phyloP scores from a whole-genome alignment of 2,329 filamentous ascomycete genomes.

The Exophiala sp. region DNA sequence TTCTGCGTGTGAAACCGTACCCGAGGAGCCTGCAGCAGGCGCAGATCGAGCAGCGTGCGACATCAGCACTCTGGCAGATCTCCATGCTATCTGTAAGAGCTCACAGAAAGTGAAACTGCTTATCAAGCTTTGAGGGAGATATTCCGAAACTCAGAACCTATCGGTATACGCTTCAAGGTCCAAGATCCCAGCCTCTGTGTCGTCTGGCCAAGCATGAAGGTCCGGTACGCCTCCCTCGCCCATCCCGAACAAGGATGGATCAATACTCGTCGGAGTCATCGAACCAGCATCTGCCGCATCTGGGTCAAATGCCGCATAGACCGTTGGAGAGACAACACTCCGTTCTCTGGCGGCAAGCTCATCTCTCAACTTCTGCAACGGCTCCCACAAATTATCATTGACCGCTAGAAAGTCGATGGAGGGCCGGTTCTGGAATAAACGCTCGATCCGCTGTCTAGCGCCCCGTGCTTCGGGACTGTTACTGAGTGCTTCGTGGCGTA shows the following conservation, averaged over 20 bases:
- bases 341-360: conserved; percentile 7
- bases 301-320: not conserved
- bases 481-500: conserved; percentile 11
- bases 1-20: too few relatives aligned
- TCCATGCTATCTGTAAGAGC: too few relatives aligned
- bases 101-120: too few relatives aligned
- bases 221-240: not conserved
- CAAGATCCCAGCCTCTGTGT: not conserved
- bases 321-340: not conserved
- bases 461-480: conserved; percentile 7
- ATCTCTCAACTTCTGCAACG: conserved; percentile 4
- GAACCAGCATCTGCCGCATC: conserved; percentile 1
- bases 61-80: too few relatives aligned
- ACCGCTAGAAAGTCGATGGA: conserved; percentile 8
- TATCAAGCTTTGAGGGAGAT: too few relatives aligned
- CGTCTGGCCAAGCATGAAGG: not conserved
- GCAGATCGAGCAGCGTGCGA: too few relatives aligned
- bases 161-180: not conserved
- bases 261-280: conserved; percentile 9
- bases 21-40: too few relatives aligned
- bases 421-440: conserved; percentile 8
- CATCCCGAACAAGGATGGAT: conserved; percentile 6
- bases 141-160: not conserved
- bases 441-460: conserved; percentile 6
- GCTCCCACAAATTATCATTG: conserved; percentile 12